Evolutionary conservation across 1,139 yeast genomes (phyloP), one percentile per base, ranked within the genome.

Genomic region (Suhomyces guaymorum): DNA sequence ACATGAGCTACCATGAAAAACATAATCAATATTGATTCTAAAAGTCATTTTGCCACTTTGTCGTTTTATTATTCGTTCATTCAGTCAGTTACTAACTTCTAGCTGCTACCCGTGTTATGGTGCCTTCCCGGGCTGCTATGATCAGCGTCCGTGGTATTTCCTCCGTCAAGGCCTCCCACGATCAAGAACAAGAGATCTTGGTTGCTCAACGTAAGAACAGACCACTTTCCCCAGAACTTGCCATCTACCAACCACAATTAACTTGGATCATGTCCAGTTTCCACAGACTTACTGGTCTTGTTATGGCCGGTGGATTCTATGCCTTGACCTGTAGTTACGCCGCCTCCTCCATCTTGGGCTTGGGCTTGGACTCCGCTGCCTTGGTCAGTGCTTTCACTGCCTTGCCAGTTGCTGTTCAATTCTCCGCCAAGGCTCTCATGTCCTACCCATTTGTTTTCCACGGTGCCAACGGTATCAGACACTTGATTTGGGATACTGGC

Each of bases 391-490:
- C 71, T n/a, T 74, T 71, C 57, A 73, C 70, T 45, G 66, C 66
- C 9, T 71, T 85, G 48, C 95, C 96, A 26, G 57, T 76, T 16
- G 69, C 69, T 41, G 69, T 72, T 30, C 86, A 89, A 66, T 52
- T 78, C 42, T 71, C 73, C 24, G 64, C 78, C 41, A 92, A 92
- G 70, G 81, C 83, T 32, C 54, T 77, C 25, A 78, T 83, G 54
- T 80, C 95, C 4, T 76, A 78, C 66, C 92, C 97, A 48, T 89
- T 92, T 63, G 85, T 85, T 28, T 89, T 76, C 82, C 98, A 92
- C 63, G 58, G 75, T 33, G 77, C 73, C 60, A 89, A 90, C 62
- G 97, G 97, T 52, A 46, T 90, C 44, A 86, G 98, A 76, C 98
- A 92, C 63, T 70, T 90, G 66, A 57, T 87, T 39, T 92, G 97